These are phyloP conservation scores for Anastatica hierochuntica DNA, from an alignment of 345 rosid species.

Conservation along the genomic window DNA sequence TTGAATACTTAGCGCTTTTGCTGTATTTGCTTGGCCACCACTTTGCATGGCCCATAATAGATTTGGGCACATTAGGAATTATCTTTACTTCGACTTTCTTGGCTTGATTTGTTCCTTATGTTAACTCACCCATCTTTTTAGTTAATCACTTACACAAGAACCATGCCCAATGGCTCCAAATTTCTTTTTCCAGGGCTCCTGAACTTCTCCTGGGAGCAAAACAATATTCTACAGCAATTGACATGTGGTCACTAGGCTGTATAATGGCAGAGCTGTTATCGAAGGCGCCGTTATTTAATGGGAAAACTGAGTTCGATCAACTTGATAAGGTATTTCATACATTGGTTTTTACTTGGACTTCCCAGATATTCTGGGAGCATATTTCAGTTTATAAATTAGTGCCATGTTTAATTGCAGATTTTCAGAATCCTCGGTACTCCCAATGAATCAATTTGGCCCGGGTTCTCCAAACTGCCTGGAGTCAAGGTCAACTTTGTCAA, in stretches of 20 bases:
- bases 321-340: constrained; percentile 93
- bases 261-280: constrained; percentile 93
- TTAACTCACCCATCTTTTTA: constrained; percentile 16
- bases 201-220: constrained; percentile 92
- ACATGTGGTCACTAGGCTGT: constrained; percentile 99
- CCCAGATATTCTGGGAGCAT: background rate
- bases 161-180: constrained; percentile 20
- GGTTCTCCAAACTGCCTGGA: constrained; percentile 86
- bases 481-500: constrained; percentile 96
- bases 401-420: constrained; percentile 41
- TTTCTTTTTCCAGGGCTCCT: constrained; percentile 74
- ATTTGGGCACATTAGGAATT: background rate
- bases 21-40: background rate
- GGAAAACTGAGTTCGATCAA: constrained; percentile 93
- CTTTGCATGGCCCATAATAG: background rate
- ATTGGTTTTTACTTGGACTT: constrained; percentile 5
- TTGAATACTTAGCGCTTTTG: background rate
- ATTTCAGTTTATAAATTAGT: background rate
- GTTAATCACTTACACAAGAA: constrained; percentile 9
- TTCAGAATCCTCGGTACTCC: constrained; percentile 90
- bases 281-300: constrained; percentile 84
- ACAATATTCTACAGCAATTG: constrained; percentile 96
- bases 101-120: constrained; percentile 12
- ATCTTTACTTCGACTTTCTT: constrained; percentile 1
- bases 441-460: constrained; percentile 95